These are phyloP conservation scores for Ogataea siamensis DNA, from an alignment of 805 yeast species.

Conservation along the genomic window DNA sequence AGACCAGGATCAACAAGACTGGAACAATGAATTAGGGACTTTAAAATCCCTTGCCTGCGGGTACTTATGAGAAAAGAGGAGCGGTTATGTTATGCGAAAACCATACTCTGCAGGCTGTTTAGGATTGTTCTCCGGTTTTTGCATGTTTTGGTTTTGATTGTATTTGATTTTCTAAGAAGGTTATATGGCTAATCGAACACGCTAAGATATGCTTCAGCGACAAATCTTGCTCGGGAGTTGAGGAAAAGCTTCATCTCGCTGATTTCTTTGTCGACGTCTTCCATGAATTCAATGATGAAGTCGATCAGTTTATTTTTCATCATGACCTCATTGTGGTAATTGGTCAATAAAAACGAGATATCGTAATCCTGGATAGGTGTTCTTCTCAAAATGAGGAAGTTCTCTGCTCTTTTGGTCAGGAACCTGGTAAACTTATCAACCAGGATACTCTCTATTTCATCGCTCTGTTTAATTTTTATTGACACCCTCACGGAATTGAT, in stretches of 20 bases:
- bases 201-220: slow-evolving; percentile 92
- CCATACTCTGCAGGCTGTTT: slow-evolving; percentile 33
- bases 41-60: slow-evolving; percentile 38
- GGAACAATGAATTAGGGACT: slow-evolving; percentile 16
- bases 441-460: slow-evolving; percentile 90
- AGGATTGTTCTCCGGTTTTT: slow-evolving; percentile 16
- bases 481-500: slow-evolving; percentile 90
- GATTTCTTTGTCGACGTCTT: slow-evolving; percentile 97
- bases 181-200: slow-evolving; percentile 63
- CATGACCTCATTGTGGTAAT: slow-evolving; percentile 94
- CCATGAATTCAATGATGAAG: slow-evolving; percentile 97
- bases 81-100: slow-evolving; percentile 16
- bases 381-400: slow-evolving; percentile 87
- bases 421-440: slow-evolving; percentile 95
- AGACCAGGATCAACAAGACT: slow-evolving; percentile 10
- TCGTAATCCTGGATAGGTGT: slow-evolving; percentile 89
- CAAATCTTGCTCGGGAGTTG: slow-evolving; percentile 96
- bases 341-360: slow-evolving; percentile 88
- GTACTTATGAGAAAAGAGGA: slow-evolving; percentile 19
- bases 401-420: slow-evolving; percentile 92
- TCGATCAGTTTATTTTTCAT: slow-evolving; percentile 93
- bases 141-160: slow-evolving; percentile 18
- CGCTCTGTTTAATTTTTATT: slow-evolving; percentile 93
- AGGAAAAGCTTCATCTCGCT: slow-evolving; percentile 96
- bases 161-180: slow-evolving; percentile 17